These are phyloP conservation scores for Solanum hybrid DNA, from an alignment of 305 asterid genomes.

Conservation along the genomic window DNA sequence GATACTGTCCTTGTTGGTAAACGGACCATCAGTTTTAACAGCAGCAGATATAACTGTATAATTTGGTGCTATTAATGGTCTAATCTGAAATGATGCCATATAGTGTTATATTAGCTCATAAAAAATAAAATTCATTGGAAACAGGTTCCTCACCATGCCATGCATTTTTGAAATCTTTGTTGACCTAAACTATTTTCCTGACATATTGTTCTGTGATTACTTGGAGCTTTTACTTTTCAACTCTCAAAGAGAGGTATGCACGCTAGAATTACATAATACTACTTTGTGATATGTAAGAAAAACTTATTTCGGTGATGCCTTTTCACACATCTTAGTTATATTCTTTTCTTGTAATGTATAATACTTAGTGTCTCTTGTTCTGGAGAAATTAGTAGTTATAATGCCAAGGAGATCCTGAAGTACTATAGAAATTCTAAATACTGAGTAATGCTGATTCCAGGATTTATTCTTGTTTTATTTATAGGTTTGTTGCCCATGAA, in stretches of 20 bases:
- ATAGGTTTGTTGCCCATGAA: slow-evolving; percentile 68
- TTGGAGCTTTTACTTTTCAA: background rate
- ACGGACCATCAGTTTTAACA: background rate
- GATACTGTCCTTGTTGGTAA: background rate
- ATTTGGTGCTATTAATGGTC: background rate
- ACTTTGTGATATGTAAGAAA: background rate
- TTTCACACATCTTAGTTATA: background rate
- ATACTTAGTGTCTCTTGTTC: background rate
- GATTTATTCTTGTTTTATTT: slow-evolving; percentile 8
- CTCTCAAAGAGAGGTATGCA: background rate
- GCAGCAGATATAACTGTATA: background rate
- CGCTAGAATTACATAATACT: background rate
- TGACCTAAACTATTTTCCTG: background rate
- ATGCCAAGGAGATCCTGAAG: slow-evolving; percentile 1
- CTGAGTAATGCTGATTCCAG: background rate
- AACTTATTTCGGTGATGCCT: background rate
- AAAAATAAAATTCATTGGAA: background rate
- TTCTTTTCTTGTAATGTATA: background rate
- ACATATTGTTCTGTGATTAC: background rate
- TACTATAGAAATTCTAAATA: background rate
- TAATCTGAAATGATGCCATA: background rate
- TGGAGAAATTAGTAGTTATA: background rate
- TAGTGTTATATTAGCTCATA: background rate
- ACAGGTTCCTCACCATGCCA: background rate
- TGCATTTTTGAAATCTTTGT: background rate